Base-by-base conservation (phyloP, 768 basidiomycete species). In the Pleurotus sapidus region DNA sequence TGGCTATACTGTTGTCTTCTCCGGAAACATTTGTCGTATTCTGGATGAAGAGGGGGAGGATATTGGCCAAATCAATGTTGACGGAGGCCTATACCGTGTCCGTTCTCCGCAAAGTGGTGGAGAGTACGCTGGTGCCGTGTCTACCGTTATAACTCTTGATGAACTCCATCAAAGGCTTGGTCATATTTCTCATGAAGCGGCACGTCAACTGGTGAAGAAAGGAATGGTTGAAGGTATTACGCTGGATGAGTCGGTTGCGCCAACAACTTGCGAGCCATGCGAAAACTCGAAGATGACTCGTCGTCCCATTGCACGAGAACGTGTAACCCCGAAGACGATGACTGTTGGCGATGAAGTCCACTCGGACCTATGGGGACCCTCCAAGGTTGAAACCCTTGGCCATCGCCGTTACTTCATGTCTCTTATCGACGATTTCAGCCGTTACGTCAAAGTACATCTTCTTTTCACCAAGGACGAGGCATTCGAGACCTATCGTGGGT, bases 281-380 rank as follows among this genome's bases (percentile, higher is more conserved):
- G 58, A 68, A 18, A 63, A 68, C 27, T 71, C 63, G 8, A 75
- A 73, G 59, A 59, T 57, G n/a, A 68, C 51, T 1, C 53, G 60
- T 1, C 64, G 63, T 37, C 59, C 68, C 1, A 53, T 58, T 20
- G 17, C 4, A 6, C 25, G 23, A 4, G 64, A 69, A 4, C 49
- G 59, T 12, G 48, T 43, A 6, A 59, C 30, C 39, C 48, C 49
- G 34, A 14, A 27, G 3, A 14, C 62, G 18, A 30, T 12, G 6
- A 34, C n/a, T 9, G 37, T 60, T 23, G 60, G 59, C 9, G 59
- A 57, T 27, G 49, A 60, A 40, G 50, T 74, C 11, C 67, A 75
- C 60, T 63, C 66, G 1, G 68, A 77, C 58, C 37, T 77, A 2
- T 77, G 74, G 73, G 73, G 72, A 14, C 74, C 70, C 1, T 64